Percentiles rank a stretch among this genome's conserved stretches.
These are phyloP conservation scores for Microcyclosporella mali DNA, from an alignment of 2,329 filamentous ascomycete species.

Conservation along the genomic window DNA sequence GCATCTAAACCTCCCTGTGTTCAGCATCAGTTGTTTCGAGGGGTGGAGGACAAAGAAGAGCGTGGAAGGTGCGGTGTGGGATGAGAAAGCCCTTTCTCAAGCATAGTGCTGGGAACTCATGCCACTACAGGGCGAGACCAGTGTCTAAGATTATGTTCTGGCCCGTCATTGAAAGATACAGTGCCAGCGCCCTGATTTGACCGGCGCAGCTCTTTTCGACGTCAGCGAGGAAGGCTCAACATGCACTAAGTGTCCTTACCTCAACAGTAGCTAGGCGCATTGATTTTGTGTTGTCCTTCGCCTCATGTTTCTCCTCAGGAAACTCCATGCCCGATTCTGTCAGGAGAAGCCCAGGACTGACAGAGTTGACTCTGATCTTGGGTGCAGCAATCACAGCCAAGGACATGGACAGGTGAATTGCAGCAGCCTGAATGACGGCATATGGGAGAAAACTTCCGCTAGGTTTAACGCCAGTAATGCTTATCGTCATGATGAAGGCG, in stretches of 20 bases:
- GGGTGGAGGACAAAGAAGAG: background rate
- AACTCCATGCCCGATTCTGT: conserved; percentile 47
- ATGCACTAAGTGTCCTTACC: conserved; percentile 18
- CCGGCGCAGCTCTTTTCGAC: conserved; percentile 45
- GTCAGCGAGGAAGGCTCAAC: conserved; percentile 7
- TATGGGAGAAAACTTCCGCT: conserved; percentile 53
- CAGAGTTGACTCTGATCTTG: conserved; percentile 53
- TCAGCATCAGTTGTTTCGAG: too few relatives aligned
- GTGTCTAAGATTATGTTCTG: conserved; percentile 49
- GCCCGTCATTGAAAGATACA: conserved; percentile 47
- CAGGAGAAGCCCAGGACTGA: conserved; percentile 48
- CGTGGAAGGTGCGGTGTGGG: background rate
- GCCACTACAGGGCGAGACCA: conserved; percentile 14
- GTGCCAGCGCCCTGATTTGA: conserved; percentile 47
- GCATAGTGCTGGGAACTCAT: too few relatives aligned
- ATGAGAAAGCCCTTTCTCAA: too few relatives aligned
- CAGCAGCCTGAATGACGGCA: conserved; percentile 34
- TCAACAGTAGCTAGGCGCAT: conserved; percentile 52
- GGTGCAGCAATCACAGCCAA: conserved; percentile 50
- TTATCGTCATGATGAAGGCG: conserved; percentile 59
- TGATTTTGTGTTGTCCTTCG: conserved; percentile 40
- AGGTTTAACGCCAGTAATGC: conserved; percentile 57
- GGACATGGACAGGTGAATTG: conserved; percentile 51
- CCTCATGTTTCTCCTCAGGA: conserved; percentile 40
- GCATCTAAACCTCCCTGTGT: too few relatives aligned